Evolutionary conservation across 2,329 filamentous ascomycete species (phyloP), one percentile per base, ranked within the genome.

Genomic region (Zopfia rhizophila): DNA sequence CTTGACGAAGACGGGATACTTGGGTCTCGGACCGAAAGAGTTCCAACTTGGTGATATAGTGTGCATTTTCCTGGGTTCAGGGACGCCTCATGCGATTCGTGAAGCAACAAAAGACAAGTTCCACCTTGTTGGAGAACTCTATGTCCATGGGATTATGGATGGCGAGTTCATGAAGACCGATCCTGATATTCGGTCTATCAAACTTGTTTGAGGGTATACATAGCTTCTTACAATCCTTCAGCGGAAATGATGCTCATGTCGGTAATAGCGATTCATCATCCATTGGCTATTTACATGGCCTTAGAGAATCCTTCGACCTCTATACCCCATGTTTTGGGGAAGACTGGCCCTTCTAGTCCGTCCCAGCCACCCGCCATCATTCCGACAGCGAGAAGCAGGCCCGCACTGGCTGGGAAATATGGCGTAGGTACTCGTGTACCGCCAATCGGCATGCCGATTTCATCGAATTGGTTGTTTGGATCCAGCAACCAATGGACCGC

Each of bases 301-400:
- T 38, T 58, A 16, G 37, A 19, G 48, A 83, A 83, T 1, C 77
- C 79, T 43, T 83, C 80, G 19, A 72, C 74, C 25, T 56, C 70
- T 2, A 76, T 76, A 28, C 74, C 61, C 81, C 80, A 83, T 0
- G 59, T 72, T 13, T 65, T 57, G 0, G 80, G 80, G 50, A 80
- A 82, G 37, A 80, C 72, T 23, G 63, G 49, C 6, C 72, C 78
- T n/a, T 73, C 71, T 33, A 59, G 61, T 2, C 74, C 78, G 56
- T 83, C 80, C 81, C 82, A 84, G 1, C 65, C 82, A 1, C 79
- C 80, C 8, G 78, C 77, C 76, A 84, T 78, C 79, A 83, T 82
- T 2, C 78, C 81, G 45, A 80, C 69, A 0, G 79, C 79, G 22
- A 82, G 59, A 56, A 84, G 53, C 46, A 84, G 66, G 1, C 74